Conservation (phyloP, 768 basidiomycete genomes). For the Gymnopilus junonius region DNA sequence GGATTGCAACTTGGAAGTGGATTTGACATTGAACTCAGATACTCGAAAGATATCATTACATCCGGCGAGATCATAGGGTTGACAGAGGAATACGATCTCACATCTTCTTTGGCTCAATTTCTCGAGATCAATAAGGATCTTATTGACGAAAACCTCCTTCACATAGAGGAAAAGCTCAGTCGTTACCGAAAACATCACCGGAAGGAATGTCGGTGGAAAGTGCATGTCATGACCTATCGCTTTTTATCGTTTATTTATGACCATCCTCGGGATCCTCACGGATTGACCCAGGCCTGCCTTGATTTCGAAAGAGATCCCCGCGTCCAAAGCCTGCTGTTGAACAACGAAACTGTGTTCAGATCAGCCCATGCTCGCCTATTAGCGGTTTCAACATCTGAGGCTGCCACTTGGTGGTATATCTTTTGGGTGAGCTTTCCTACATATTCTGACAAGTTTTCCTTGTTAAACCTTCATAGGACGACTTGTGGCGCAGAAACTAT, state of each 20-base stretch:
- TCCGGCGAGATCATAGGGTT: constrained; percentile 63
- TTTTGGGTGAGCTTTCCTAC: constrained; percentile 62
- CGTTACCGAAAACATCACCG: constrained; percentile 56
- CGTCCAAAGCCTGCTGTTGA: constrained; percentile 54
- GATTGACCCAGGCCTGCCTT: constrained; percentile 48
- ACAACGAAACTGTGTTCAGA: constrained; percentile 48
- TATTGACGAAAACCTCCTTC: constrained; percentile 44
- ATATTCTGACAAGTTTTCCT: neutral
- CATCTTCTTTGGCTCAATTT: constrained; percentile 64
- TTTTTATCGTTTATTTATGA: constrained; percentile 69
- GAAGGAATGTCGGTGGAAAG: constrained; percentile 56
- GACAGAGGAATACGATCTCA: constrained; percentile 67
- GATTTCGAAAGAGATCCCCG: constrained; percentile 57
- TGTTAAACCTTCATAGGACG: constrained; percentile 52
- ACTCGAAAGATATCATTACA: constrained; percentile 53
- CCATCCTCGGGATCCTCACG: constrained; percentile 48
- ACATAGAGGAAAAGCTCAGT: constrained; percentile 50
- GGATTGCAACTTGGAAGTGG: constrained; percentile 68
- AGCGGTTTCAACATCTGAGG: constrained; percentile 50
- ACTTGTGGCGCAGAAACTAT: constrained; percentile 74
- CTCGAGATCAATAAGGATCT: constrained; percentile 57
- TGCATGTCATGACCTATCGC: constrained; percentile 56
- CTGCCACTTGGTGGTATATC: constrained; percentile 78
- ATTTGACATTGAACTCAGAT: constrained; percentile 63
- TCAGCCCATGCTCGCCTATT: constrained; percentile 57